These are phyloP conservation scores for Podaxis sp. DNA, from an alignment of 768 basidiomycete species.

Conservation along the genomic window DNA sequence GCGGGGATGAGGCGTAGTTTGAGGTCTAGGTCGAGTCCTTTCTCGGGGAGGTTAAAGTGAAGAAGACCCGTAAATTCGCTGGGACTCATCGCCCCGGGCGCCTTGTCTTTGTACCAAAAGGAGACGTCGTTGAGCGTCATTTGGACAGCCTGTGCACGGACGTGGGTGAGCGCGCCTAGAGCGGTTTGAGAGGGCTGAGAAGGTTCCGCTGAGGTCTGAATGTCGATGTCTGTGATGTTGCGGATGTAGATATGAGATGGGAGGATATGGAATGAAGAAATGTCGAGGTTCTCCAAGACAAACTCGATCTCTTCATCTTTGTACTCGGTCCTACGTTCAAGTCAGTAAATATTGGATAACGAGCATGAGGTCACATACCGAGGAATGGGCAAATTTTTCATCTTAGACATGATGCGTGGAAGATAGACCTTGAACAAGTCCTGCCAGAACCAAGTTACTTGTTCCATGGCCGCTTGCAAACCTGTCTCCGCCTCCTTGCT, in stretches of 20 bases:
- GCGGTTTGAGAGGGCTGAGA: constrained; percentile 40
- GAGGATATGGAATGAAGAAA: constrained; percentile 63
- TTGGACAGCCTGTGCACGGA: constrained; percentile 64
- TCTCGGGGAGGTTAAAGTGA: constrained; percentile 57
- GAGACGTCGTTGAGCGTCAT: constrained; percentile 63
- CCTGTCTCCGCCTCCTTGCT: constrained; percentile 37
- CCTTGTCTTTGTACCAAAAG: constrained; percentile 71
- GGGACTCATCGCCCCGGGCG: constrained; percentile 45
- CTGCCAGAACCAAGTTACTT: constrained; percentile 75
- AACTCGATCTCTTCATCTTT: constrained; percentile 68
- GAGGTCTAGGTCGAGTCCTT: constrained; percentile 68
- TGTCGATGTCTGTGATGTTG: constrained; percentile 59
- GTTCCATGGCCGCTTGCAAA: constrained; percentile 53
- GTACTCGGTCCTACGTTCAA: constrained; percentile 59
- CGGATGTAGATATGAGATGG: constrained; percentile 72
- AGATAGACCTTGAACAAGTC: constrained; percentile 81
- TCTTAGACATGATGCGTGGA: constrained; percentile 48
- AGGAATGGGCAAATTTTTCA: constrained; percentile 69
- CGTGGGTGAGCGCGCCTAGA: constrained; percentile 63
- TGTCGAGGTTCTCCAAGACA: constrained; percentile 70
- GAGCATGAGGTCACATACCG: constrained; percentile 37
- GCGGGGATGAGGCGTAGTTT: constrained; percentile 63
- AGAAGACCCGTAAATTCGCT: constrained; percentile 61
- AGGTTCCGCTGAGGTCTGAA: constrained; percentile 40
- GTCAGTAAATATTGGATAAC: background rate